A percentile compares a stretch with the other conserved stretches of the same genome.
Conservation (phyloP, 495 filamentous ascomycete genomes). For the Astrothelium macrocarpum region DNA sequence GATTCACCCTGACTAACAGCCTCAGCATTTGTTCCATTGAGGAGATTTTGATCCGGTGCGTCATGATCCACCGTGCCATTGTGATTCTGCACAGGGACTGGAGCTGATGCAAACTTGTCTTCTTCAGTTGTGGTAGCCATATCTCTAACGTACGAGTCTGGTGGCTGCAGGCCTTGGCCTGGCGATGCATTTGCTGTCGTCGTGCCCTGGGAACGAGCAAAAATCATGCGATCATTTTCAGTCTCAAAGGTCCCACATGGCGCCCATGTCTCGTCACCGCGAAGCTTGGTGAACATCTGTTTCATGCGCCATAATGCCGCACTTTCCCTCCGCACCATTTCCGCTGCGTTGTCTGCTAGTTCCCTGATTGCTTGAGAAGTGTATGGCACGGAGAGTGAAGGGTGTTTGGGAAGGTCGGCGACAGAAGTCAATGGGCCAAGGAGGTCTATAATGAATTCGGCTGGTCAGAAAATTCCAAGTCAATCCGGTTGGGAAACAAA, state of each 20-base stretch:
- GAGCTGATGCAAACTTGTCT: not conserved
- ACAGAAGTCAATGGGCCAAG: conserved; percentile 80
- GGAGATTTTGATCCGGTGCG: not conserved
- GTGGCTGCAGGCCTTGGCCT: not conserved
- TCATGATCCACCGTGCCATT: not conserved
- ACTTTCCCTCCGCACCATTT: conserved; percentile 69
- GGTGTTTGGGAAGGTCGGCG: conserved; percentile 75
- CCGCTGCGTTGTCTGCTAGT: conserved; percentile 57
- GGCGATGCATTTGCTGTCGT: not conserved
- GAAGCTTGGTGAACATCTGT: conserved; percentile 62
- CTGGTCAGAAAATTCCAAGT: conserved; percentile 13
- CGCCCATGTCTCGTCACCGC: conserved; percentile 73
- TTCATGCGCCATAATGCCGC: conserved; percentile 66
- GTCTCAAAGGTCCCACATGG: conserved; percentile 56
- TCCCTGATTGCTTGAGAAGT: conserved; percentile 70
- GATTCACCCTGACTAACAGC: not conserved
- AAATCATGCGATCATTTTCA: conserved; percentile 44
- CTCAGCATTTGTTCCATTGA: not conserved
- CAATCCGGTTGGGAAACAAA: conserved; percentile 7
- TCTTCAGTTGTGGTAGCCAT: not conserved
- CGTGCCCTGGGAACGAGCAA: conserved; percentile 15
- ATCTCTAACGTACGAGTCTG: not conserved
- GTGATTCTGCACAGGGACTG: not conserved
- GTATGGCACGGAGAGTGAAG: conserved; percentile 73
- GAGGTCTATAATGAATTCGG: conserved; percentile 48